Conservation (phyloP, 1,139 yeast genomes). For the Blastobotrys proliferans region DNA sequence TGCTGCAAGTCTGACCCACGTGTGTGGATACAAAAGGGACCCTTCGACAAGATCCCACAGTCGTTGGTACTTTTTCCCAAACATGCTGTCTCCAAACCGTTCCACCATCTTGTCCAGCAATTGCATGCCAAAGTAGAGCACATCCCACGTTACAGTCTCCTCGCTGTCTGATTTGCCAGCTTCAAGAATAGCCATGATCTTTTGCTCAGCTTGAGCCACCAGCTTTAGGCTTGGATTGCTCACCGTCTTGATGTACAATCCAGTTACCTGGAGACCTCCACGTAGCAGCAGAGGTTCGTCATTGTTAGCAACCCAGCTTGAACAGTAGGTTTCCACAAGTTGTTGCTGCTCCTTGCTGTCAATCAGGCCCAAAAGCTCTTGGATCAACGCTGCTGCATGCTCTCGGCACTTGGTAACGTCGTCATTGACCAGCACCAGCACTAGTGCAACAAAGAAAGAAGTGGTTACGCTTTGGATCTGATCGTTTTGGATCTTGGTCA, state of each 20-base stretch:
- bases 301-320: conserved; percentile 64
- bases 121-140: conserved; percentile 61
- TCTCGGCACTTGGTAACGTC: conserved; percentile 80
- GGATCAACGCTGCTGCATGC: conserved; percentile 66
- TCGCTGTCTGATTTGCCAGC: conserved; percentile 22
- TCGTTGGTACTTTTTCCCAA: conserved; percentile 29
- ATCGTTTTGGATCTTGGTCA: conserved; percentile 62
- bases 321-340: conserved; percentile 54
- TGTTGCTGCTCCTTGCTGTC: conserved; percentile 34
- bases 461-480: conserved; percentile 58
- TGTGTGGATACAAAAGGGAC: conserved; percentile 74
- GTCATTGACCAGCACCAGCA: conserved; percentile 75
- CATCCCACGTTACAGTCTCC: conserved; percentile 57
- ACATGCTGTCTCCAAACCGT: conserved; percentile 31
- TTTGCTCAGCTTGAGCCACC: conserved; percentile 21
- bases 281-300: conserved; percentile 55
- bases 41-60: conserved; percentile 55
- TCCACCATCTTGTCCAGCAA: conserved; percentile 42
- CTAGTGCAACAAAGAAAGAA: conserved; percentile 78
- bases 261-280: conserved; percentile 75
- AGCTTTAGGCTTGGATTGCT: conserved; percentile 35
- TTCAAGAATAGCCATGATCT: conserved; percentile 24
- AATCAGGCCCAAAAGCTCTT: conserved; percentile 42
- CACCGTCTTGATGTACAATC: conserved; percentile 52
- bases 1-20: conserved; percentile 80